A percentile compares a stretch with the other conserved stretches of the same genome.
phyloP scores from a whole-genome alignment of 2,329 filamentous ascomycete genomes.

The Colletotrichum sp. region DNA sequence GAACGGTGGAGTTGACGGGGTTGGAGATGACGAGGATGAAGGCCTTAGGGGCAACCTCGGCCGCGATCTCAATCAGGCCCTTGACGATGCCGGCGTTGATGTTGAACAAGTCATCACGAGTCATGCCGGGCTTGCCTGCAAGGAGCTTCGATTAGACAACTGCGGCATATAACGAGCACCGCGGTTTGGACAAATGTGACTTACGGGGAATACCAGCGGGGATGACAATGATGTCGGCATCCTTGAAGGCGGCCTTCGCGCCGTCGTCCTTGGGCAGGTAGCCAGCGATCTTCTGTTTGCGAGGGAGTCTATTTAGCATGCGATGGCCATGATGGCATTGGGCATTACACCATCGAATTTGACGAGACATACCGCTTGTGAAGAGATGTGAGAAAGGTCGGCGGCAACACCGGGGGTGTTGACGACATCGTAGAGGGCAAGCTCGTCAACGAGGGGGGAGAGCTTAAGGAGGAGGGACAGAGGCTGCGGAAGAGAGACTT shows the following conservation, averaged over 20 bases:
- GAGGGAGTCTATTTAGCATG: neutral
- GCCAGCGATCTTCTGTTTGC: conserved; percentile 76
- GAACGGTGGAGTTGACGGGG: conserved; percentile 98
- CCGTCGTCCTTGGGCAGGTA: conserved; percentile 88
- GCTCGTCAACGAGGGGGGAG: conserved; percentile 85
- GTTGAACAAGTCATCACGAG: conserved; percentile 98
- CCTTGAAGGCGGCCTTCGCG: conserved; percentile 85
- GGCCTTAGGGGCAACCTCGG: conserved; percentile 89
- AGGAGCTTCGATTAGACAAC: neutral
- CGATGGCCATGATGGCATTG: neutral
- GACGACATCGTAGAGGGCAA: conserved; percentile 98
- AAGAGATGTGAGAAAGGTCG: conserved; percentile 97
- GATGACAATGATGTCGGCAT: conserved; percentile 95
- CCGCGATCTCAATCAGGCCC: conserved; percentile 86
- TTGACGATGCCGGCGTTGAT: conserved; percentile 99
- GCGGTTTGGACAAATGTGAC: conserved; percentile 37
- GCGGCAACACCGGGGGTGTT: conserved; percentile 96
- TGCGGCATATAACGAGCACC: neutral
- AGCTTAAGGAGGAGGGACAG: conserved; percentile 96
- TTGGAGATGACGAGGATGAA: conserved; percentile 98
- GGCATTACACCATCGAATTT: neutral
- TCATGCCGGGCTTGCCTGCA: conserved; percentile 98
- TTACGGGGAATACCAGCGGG: conserved; percentile 96
- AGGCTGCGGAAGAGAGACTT: conserved; percentile 60
- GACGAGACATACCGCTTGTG: conserved; percentile 68